Evolutionary conservation across 2,329 filamentous ascomycete species (phyloP), one percentile per base, ranked within the genome.

Genomic region (Leptoxyphium fumago): DNA sequence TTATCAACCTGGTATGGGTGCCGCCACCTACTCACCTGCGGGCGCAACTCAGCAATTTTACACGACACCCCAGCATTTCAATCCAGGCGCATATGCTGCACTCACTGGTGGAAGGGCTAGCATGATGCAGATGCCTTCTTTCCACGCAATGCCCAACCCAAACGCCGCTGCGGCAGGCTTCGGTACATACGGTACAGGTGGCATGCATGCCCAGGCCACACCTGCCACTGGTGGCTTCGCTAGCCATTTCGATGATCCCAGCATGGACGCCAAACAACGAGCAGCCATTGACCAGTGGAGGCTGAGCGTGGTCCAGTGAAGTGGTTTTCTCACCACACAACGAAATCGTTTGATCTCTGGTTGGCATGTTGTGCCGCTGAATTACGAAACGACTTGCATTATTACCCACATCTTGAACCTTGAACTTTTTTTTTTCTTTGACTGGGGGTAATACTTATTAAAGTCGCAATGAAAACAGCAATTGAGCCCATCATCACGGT

Each of bases 201-300:
- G 32, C 32, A 36, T 36, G 9, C 13, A 5, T 36, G 15, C 13
- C 9, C 11, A 13, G 32, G 32, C 9, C 15, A 9, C 13, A 13
- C 32, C 11, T 5, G 15, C 11, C 32, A 15, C 13, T 9, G 32
- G 32, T 36, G 32, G 32, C 9, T 13, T 15, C 5, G 4, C 13
- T 9, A 9, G 32, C 13, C 32, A 13, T 36, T 13, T 36, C 11
- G 32, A 36, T 5, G 32, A 36, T 9, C 32, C 32, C 4, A 5
- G 13, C 9, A 61, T 72, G 55, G 66, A 74, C 54, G 61, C 66
- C 4, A 63, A 63, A 43, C 72, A 75, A 54, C 63, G 72, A 43
- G 73, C 71, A 46, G 63, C 72, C 46, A 77, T 79, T 59, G 73
- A 78, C 62, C 71, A 68, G 29, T 79, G 75, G 75, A 68, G 75